Percentiles rank a stretch among this genome's conserved stretches.
Evolutionary conservation across 352 stramenopile genomes (phyloP).

Genomic region (Phytophthora citricola): DNA sequence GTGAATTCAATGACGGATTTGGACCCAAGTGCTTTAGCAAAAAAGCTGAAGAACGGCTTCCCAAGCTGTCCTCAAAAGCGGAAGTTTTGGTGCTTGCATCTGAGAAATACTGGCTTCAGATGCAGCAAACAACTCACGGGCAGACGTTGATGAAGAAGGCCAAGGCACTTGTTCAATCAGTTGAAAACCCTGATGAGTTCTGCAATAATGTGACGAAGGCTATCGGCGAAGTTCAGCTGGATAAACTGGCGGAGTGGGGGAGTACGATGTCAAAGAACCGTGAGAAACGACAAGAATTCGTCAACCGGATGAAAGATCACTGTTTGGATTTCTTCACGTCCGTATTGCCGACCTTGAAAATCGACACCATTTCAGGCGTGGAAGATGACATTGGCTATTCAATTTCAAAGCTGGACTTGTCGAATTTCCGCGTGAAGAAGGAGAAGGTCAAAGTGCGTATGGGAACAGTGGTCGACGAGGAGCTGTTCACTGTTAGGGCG

Average conservation of each 20-base stretch:
- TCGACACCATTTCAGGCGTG: slow-evolving; percentile 81
- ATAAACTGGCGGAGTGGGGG: slow-evolving; percentile 75
- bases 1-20: slow-evolving; percentile 64
- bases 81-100: slow-evolving; percentile 64
- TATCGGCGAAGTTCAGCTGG: slow-evolving; percentile 71
- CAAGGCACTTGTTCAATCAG: slow-evolving; percentile 72
- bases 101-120: slow-evolving; percentile 72
- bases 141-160: slow-evolving; percentile 73
- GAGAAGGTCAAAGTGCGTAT: slow-evolving; percentile 87
- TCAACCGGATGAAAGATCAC: slow-evolving; percentile 84
- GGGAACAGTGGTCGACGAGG: slow-evolving; percentile 80
- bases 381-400: slow-evolving; percentile 84
- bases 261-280: slow-evolving; percentile 63
- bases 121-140: slow-evolving; percentile 75
- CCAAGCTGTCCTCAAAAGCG: slow-evolving; percentile 60
- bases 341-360: slow-evolving; percentile 81
- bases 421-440: slow-evolving; percentile 86
- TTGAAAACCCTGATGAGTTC: slow-evolving; percentile 78
- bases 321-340: slow-evolving; percentile 90
- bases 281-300: slow-evolving; percentile 78
- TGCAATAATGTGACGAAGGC: slow-evolving; percentile 76
- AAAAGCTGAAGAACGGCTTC: slow-evolving; percentile 75
- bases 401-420: slow-evolving; percentile 80
- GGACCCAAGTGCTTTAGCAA: slow-evolving; percentile 59
- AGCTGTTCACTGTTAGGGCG: slow-evolving; percentile 80